Percentiles rank a stretch among this genome's conserved stretches.
Evolutionary conservation across 495 filamentous ascomycete species (phyloP).

Genomic region (Terfezia claveryi): DNA sequence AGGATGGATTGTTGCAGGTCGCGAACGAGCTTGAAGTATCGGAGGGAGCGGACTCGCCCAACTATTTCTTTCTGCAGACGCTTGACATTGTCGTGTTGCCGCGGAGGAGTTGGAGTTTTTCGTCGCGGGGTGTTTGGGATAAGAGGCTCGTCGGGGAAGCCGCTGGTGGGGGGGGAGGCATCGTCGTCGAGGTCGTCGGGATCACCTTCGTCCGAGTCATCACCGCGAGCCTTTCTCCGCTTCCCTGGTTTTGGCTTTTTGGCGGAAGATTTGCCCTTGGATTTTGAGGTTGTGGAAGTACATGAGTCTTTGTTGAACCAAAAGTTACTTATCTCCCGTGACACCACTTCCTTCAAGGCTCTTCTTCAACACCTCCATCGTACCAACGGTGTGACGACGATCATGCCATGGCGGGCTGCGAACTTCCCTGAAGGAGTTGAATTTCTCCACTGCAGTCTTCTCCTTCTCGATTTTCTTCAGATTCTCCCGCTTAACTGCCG

Average conservation of each 20-base stretch:
- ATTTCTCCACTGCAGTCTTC: slow-evolving; percentile 26
- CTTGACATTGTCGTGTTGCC: slow-evolving; percentile 12
- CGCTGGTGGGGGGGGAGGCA: not conserved
- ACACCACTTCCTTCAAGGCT: not conserved
- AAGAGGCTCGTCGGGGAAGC: not conserved
- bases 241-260: not conserved
- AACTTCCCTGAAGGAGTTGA: slow-evolving; percentile 24
- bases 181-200: not conserved
- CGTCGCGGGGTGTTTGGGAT: slow-evolving; percentile 8
- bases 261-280: not conserved
- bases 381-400: slow-evolving; percentile 23
- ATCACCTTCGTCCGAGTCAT: not conserved
- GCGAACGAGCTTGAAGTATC: slow-evolving; percentile 18
- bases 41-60: slow-evolving; percentile 16
- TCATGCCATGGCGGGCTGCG: slow-evolving; percentile 31
- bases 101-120: slow-evolving; percentile 15
- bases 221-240: not conserved
- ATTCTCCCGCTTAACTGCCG: slow-evolving; percentile 20
- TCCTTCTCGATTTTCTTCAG: slow-evolving; percentile 19
- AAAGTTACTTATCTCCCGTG: not conserved
- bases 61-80: slow-evolving; percentile 16
- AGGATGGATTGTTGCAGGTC: slow-evolving; percentile 15
- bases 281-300: not conserved
- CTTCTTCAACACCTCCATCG: not conserved
- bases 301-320: not conserved